These are phyloP conservation scores for Cadophora sp. DNA, from an alignment of 2,329 filamentous ascomycete genomes.

Conservation along the genomic window DNA sequence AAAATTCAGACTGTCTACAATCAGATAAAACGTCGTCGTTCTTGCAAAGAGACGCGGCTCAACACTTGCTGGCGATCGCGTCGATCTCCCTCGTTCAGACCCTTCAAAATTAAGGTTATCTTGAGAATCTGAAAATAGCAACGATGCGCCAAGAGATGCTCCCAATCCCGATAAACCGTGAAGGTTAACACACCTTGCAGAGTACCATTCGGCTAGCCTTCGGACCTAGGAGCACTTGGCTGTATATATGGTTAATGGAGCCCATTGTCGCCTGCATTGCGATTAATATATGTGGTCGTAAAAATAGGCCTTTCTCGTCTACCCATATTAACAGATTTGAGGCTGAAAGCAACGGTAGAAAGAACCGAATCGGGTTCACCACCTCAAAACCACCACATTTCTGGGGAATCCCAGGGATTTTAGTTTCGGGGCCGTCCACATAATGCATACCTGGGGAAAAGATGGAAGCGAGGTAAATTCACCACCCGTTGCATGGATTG, in stretches of 20 bases:
- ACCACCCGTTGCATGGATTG: conserved; percentile 9
- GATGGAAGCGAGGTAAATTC: conserved; percentile 4
- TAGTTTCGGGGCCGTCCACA: background rate
- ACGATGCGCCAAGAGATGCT: conserved; percentile 12
- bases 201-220: background rate
- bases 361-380: background rate
- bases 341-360: conserved; percentile 28
- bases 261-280: conserved; percentile 21
- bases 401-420: background rate
- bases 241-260: conserved; percentile 23
- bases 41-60: background rate
- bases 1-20: background rate
- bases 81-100: background rate
- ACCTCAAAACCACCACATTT: background rate
- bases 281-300: conserved; percentile 26
- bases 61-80: background rate
- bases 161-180: conserved; percentile 12
- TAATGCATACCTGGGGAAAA: background rate
- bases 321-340: conserved; percentile 28
- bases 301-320: conserved; percentile 30
- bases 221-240: conserved; percentile 17
- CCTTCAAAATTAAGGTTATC: conserved; percentile 26
- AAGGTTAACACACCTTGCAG: background rate
- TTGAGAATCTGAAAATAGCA: conserved; percentile 19
- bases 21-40: background rate